Conservation (phyloP, 2,329 filamentous ascomycete genomes). For the Xylariaceae sp. region DNA sequence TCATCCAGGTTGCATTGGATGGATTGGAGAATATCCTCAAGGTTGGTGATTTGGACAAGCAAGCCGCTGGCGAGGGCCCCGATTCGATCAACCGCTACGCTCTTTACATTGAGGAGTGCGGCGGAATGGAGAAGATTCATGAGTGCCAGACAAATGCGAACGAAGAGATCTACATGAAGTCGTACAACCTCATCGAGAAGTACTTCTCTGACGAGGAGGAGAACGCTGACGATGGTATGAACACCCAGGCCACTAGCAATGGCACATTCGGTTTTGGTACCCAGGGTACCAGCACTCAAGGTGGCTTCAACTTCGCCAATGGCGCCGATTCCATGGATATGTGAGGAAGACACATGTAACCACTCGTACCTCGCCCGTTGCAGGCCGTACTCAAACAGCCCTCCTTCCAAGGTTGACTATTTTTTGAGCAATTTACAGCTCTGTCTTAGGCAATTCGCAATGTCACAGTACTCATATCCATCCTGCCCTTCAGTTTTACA, state of each 20-base stretch:
- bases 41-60: slow-evolving; percentile 98
- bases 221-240: slow-evolving; percentile 75
- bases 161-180: slow-evolving; percentile 99
- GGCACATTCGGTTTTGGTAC: slow-evolving; percentile 80
- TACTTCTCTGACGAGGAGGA: slow-evolving; percentile 99
- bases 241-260: slow-evolving; percentile 62
- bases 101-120: slow-evolving; percentile 96
- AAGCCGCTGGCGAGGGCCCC: slow-evolving; percentile 66
- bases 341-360: slow-evolving; percentile 36
- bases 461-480: slow-evolving; percentile 25
- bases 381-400: slow-evolving; percentile 1
- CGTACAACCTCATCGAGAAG: slow-evolving; percentile 99
- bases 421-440: slow-evolving; percentile 18
- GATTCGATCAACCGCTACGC: slow-evolving; percentile 93
- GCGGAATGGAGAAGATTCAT: slow-evolving; percentile 99
- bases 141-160: slow-evolving; percentile 99
- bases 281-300: slow-evolving; percentile 43
- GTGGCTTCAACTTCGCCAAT: slow-evolving; percentile 87
- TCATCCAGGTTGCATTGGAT: slow-evolving; percentile 96
- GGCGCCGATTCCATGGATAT: slow-evolving; percentile 61
- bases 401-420: neutral
- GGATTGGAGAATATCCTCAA: slow-evolving; percentile 99
- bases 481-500: slow-evolving; percentile 26
- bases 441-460: slow-evolving; percentile 21
- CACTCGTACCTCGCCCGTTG: slow-evolving; percentile 1